Conservation (phyloP, 805 yeast genomes). For the Cyberlindnera amylophila region DNA sequence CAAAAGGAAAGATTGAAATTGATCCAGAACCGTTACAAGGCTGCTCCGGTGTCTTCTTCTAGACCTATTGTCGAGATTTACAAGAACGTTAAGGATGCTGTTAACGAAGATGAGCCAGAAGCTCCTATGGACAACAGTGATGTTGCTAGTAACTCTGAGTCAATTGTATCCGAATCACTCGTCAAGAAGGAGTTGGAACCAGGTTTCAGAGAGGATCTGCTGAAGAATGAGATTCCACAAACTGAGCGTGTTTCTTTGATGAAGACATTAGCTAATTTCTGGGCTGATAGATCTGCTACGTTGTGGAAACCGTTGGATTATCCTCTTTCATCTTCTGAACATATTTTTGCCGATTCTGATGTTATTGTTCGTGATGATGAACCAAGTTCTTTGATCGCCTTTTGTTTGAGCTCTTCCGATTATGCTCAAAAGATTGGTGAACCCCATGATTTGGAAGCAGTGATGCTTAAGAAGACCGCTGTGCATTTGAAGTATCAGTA, state of each 20-base stretch:
- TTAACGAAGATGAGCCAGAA: slow-evolving; percentile 48
- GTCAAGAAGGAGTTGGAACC: slow-evolving; percentile 16
- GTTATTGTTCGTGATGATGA: slow-evolving; percentile 95
- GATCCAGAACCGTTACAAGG: slow-evolving; percentile 55
- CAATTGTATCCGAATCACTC: not conserved
- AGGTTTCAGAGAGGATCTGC: slow-evolving; percentile 15
- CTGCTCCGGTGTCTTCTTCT: slow-evolving; percentile 66
- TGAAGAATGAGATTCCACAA: slow-evolving; percentile 30
- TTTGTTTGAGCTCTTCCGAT: slow-evolving; percentile 83
- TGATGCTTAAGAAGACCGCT: slow-evolving; percentile 78
- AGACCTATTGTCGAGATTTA: slow-evolving; percentile 90
- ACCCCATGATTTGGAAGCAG: slow-evolving; percentile 45
- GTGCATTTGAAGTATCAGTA: slow-evolving; percentile 91
- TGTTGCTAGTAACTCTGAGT: slow-evolving; percentile 4
- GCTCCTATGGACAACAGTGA: slow-evolving; percentile 21
- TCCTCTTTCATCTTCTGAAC: slow-evolving; percentile 77
- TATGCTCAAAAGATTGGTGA: slow-evolving; percentile 59
- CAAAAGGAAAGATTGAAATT: slow-evolving; percentile 69
- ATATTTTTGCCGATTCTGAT: slow-evolving; percentile 88
- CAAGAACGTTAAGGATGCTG: slow-evolving; percentile 85
- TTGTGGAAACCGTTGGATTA: slow-evolving; percentile 90
- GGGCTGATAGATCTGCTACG: slow-evolving; percentile 97
- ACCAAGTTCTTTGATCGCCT: slow-evolving; percentile 91
- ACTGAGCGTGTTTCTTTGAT: slow-evolving; percentile 75
- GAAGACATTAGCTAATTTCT: slow-evolving; percentile 81